Base-by-base conservation (phyloP, 2,329 filamentous ascomycete species). In the Volutella citrinella region DNA sequence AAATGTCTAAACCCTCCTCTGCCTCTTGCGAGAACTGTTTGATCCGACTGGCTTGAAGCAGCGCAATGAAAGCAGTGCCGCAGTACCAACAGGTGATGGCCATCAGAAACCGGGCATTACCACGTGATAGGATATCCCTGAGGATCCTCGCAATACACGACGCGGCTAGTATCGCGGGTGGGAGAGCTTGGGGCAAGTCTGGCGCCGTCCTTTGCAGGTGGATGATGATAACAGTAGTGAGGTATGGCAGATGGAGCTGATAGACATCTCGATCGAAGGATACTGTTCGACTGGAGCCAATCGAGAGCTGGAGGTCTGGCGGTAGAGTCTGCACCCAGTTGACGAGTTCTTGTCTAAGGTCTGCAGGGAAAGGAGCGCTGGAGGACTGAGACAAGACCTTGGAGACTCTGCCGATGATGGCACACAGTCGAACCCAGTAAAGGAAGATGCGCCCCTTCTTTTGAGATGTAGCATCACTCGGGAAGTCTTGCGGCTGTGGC, bases 51-150 rank as follows among this genome's bases (percentile, higher is more conserved):
- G 63, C 64, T 27, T 68, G 63, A 0, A 68, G 39, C 1, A 69
- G 45, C 0, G 65, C 60, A 11, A 68, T 57, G 16, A 68, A 62
- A 0, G 65, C 64, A 2, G 61, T 64, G 0, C 59, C 59, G n/a
- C 54, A 52, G 28, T 69, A 65, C 65, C 65, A 69, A 22, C 63
- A 64, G 0, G 61, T 61, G 8, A 68, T 67, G 2, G 61, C 62
- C 55, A 64, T 65, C 2, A 69, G 53, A 26, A 66, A 69, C 1
- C 63, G 46, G 0, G 58, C 55, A 19, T 61, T 55, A 0, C 65
- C 65, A 0, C 65, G 55, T 2, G 56, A 54, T 1, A 69, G 38
- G 4, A 63, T 56, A 21, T 68, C 64, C 19, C 59, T 42, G 7
- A 68, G 35, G 5, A 49, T 30, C 15, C 46, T 32, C 0, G 46